Conservation (phyloP, 192 early-diverging fungal genomes). For the Rhizophagus prolifer region DNA sequence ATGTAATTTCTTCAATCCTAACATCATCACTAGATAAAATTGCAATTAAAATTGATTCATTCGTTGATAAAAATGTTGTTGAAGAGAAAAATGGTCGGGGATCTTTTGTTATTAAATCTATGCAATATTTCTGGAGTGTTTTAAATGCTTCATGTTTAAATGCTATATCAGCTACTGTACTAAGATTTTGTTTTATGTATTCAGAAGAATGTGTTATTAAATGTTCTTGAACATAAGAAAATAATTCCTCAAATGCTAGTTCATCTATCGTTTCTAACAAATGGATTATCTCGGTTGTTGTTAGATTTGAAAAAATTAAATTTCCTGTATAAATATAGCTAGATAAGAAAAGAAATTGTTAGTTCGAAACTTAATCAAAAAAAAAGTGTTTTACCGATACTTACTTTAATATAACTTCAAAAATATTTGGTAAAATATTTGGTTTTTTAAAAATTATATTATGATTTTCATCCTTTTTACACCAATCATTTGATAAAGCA, state of each 20-base stretch:
- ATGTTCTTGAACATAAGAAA: conserved; percentile 5
- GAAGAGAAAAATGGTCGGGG: neutral
- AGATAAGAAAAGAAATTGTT: too few relatives aligned
- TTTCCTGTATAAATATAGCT: conserved; percentile 7
- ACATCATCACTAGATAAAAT: conserved; percentile 15
- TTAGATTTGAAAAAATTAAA: neutral
- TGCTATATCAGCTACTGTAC: neutral
- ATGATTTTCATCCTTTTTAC: neutral
- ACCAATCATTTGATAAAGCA: conserved; percentile 27
- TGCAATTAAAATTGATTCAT: neutral
- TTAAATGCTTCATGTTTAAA: neutral
- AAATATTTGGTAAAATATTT: conserved; percentile 16
- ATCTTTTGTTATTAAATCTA: neutral
- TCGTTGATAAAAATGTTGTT: neutral
- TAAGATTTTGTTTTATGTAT: neutral
- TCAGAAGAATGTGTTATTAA: conserved; percentile 2
- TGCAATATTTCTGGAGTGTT: conserved; percentile 1
- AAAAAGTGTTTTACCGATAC: too few relatives aligned
- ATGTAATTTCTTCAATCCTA: neutral
- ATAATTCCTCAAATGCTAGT: conserved; percentile 13
- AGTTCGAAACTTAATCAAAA: too few relatives aligned
- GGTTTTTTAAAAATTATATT: conserved; percentile 8
- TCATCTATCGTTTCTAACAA: conserved; percentile 15
- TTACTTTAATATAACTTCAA: conserved; percentile 20
- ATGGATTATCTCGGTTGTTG: neutral